Evolutionary conservation across 2,329 filamentous ascomycete species (phyloP).

Genomic region (Cladosporium sphaerospermum): DNA sequence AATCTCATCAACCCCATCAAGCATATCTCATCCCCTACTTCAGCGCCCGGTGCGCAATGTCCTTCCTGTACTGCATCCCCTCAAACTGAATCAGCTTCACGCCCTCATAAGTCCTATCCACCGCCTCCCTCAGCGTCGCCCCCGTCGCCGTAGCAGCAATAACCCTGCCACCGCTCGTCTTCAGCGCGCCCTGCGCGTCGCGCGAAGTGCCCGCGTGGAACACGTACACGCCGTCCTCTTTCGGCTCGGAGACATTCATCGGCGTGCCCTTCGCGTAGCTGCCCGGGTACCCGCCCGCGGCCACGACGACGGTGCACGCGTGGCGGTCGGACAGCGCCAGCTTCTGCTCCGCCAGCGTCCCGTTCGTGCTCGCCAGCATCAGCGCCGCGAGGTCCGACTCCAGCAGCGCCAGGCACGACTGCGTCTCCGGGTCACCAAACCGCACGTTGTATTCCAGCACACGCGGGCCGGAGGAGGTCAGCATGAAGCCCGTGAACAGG

Average conservation of each 20-base stretch:
- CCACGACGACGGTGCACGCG: slow-evolving; percentile 88
- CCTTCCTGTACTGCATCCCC: slow-evolving; percentile 84
- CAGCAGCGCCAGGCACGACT: slow-evolving; percentile 75
- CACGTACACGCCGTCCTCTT: slow-evolving; percentile 57
- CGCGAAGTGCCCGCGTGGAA: slow-evolving; percentile 89
- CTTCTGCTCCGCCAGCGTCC: slow-evolving; percentile 55
- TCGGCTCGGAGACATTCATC: slow-evolving; percentile 48
- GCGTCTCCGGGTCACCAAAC: slow-evolving; percentile 87
- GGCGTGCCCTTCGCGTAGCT: slow-evolving; percentile 72
- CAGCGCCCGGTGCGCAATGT: slow-evolving; percentile 64
- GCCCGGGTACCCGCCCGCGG: slow-evolving; percentile 84
- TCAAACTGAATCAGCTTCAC: slow-evolving; percentile 76
- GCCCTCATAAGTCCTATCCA: slow-evolving; percentile 80
- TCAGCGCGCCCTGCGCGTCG: slow-evolving; percentile 54
- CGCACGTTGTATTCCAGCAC: slow-evolving; percentile 90
- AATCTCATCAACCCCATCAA: not conserved
- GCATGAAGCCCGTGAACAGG: slow-evolving; percentile 89
- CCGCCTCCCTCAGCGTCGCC: slow-evolving; percentile 69
- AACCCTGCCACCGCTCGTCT: slow-evolving; percentile 80
- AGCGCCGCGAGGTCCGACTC: slow-evolving; percentile 82
- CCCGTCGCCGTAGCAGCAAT: slow-evolving; percentile 85
- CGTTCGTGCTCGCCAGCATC: slow-evolving; percentile 76
- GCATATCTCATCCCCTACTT: slow-evolving; percentile 16
- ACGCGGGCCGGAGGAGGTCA: slow-evolving; percentile 73
- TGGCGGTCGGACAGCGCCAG: slow-evolving; percentile 45